Base-by-base conservation (phyloP, 352 stramenopile genomes). In the Pythium aquatile region DNA sequence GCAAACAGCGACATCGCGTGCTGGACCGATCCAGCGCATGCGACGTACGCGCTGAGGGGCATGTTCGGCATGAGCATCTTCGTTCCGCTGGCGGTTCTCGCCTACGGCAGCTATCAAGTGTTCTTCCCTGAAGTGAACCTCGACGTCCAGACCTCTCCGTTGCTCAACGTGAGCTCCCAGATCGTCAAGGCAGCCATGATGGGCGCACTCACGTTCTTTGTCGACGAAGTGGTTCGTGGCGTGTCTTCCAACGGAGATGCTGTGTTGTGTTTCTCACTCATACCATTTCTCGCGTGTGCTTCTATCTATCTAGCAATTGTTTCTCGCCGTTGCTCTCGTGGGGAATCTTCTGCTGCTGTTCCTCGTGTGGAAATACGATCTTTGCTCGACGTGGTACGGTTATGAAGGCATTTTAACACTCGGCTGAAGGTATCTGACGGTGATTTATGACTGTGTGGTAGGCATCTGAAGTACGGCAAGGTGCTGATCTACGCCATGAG, bases 61-160 rank as follows among this genome's bases (percentile, higher is more conserved):
- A 74, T 79, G 69, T 65, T 75, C n/a, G 66, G 73, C 29, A 79
- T 79, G 66, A 72, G 66, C 52, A 26, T 75, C 26, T 79, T 79
- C 37, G 63, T 77, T n/a, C 69, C 69, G 17, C 61, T 77, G 0
- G 69, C 73, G 1, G 69, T 79, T 32, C 67, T 79, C 9, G 69
- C 69, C 17, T 76, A 73, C 30, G 69, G 73, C 17, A 79, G 73
- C 37, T 76, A 79, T 42, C 73, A 79, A 47, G 63, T 79, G 0
- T 76, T 76, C 33, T 75, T 80, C 46, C 73, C 70, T 0, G 67
- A 80, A 47, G 60, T 80, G 8, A 76, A 80, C 35, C 67, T 80
- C 26, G 73, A 80, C 17, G 72, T 77, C 17, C 70, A 80, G 51
- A 72, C 66, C 2, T 77, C 70, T 16, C 70, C 73, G 13, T 30